A percentile compares a stretch with the other conserved stretches of the same genome.
These are phyloP conservation scores for Cyberlindnera japonica DNA, from an alignment of 805 yeast genomes.

Conservation along the genomic window DNA sequence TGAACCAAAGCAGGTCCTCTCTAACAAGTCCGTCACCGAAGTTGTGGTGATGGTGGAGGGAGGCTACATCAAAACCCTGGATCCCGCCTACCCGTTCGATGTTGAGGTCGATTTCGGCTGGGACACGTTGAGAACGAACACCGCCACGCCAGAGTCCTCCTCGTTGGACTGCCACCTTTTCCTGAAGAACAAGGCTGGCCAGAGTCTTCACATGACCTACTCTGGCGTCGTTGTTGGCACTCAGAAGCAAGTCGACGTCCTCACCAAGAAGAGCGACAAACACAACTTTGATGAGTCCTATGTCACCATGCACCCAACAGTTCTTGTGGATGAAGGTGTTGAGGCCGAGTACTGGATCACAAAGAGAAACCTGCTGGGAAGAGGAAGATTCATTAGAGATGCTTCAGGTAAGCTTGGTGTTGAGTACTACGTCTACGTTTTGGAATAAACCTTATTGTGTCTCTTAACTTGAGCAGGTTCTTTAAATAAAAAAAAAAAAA, in stretches of 20 bases:
- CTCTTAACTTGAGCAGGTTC: no score
- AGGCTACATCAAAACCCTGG: constrained; percentile 37
- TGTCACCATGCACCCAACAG: constrained; percentile 44
- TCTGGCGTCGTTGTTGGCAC: constrained; percentile 44
- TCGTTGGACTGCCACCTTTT: constrained; percentile 49
- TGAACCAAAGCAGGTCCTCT: constrained; percentile 31
- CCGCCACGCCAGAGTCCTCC: constrained; percentile 28
- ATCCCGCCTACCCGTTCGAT: constrained; percentile 36
- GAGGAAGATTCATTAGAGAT: constrained; percentile 55
- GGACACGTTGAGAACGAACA: constrained; percentile 43
- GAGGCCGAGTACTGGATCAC: constrained; percentile 50
- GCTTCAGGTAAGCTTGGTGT: constrained; percentile 43
- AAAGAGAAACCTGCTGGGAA: constrained; percentile 48
- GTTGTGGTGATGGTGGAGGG: constrained; percentile 31
- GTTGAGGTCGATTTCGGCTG: constrained; percentile 37
- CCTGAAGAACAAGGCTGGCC: constrained; percentile 41
- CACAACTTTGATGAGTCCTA: constrained; percentile 45
- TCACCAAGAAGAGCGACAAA: constrained; percentile 29
- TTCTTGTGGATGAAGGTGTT: constrained; percentile 39
- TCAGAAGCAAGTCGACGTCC: constrained; percentile 35
- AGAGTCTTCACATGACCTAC: constrained; percentile 41
- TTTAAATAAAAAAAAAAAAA: no score
- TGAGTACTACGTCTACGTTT: constrained; percentile 46
- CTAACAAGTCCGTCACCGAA: constrained; percentile 27
- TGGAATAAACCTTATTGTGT: no score